Percentiles rank a stretch among this genome's conserved stretches.
Conservation (phyloP, 306 rosid species). For the Castanea mollissima region DNA sequence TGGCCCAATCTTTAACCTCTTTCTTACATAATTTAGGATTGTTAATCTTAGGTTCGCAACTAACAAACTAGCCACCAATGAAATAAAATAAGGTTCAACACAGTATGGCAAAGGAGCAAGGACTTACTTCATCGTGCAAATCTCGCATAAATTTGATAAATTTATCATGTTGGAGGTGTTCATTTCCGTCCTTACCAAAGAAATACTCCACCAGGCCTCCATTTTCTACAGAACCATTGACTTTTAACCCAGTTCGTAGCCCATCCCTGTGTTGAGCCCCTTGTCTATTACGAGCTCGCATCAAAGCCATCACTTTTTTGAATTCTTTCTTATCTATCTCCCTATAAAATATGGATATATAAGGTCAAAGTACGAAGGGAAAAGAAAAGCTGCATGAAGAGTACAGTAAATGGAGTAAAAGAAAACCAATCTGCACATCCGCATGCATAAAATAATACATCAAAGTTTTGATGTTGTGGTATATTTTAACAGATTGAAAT, state of each 20-base stretch:
- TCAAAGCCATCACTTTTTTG: conserved; percentile 90
- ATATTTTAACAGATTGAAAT: background rate
- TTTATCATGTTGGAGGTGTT: conserved; percentile 58
- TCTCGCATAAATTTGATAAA: conserved; percentile 65
- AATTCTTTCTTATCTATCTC: conserved; percentile 81
- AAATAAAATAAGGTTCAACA: conserved; percentile 16
- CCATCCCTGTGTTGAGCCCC: conserved; percentile 73
- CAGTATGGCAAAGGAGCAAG: conserved; percentile 6
- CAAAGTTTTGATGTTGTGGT: background rate
- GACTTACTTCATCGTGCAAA: conserved; percentile 66
- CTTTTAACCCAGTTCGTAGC: conserved; percentile 55
- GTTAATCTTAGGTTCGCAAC: conserved; percentile 2
- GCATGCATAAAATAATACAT: background rate
- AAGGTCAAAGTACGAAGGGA: background rate
- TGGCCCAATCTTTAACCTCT: background rate
- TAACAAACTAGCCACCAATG: background rate
- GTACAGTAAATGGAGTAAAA: background rate
- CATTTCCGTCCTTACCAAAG: conserved; percentile 73
- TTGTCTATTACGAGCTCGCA: conserved; percentile 81
- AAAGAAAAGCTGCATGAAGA: background rate
- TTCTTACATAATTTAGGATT: background rate
- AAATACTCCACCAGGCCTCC: conserved; percentile 86
- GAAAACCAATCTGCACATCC: background rate
- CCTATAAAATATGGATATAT: conserved; percentile 27
- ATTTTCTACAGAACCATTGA: conserved; percentile 65